Conservation (phyloP, 306 rosid genomes). For the Neltuma alba region DNA sequence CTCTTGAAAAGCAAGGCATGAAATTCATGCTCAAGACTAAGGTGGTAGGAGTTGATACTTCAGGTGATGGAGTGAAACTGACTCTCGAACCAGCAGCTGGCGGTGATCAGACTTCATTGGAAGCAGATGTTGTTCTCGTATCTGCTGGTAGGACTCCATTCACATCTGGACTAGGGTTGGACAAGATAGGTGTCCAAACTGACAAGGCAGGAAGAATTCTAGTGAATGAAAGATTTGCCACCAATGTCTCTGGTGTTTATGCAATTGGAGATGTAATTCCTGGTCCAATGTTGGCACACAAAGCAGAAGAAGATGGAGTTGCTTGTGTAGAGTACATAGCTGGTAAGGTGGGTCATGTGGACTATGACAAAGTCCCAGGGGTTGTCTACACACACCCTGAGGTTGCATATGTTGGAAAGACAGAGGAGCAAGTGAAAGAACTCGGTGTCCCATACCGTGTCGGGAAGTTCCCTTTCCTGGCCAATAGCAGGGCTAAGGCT, state of each 20-base stretch:
- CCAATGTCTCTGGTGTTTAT: constrained; percentile 79
- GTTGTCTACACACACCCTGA: constrained; percentile 95
- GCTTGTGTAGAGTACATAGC: constrained; percentile 98
- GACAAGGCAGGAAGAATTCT: constrained; percentile 81
- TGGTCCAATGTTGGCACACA: constrained; percentile 98
- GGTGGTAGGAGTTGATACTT: constrained; percentile 87
- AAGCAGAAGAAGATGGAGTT: constrained; percentile 99
- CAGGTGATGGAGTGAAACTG: constrained; percentile 88
- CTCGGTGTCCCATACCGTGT: constrained; percentile 75
- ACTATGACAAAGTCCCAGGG: constrained; percentile 98
- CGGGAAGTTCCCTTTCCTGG: constrained; percentile 93
- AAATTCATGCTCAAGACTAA: constrained; percentile 91
- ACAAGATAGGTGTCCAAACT: constrained; percentile 84
- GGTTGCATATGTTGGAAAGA: constrained; percentile 94
- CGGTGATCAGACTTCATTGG: constrained; percentile 74
- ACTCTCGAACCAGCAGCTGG: constrained; percentile 96
- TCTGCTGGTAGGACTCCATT: constrained; percentile 96
- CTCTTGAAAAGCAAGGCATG: constrained; percentile 97
- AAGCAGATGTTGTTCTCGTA: constrained; percentile 95
- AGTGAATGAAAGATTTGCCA: constrained; percentile 76
- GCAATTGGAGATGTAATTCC: constrained; percentile 99
- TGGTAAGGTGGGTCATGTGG: constrained; percentile 96
- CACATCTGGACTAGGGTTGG: constrained; percentile 84
- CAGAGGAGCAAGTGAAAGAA: constrained; percentile 95
- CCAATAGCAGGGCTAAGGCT: constrained; percentile 99